Base-by-base conservation (phyloP, 164 flowering plant genomes). In the Vitis labrusca region DNA sequence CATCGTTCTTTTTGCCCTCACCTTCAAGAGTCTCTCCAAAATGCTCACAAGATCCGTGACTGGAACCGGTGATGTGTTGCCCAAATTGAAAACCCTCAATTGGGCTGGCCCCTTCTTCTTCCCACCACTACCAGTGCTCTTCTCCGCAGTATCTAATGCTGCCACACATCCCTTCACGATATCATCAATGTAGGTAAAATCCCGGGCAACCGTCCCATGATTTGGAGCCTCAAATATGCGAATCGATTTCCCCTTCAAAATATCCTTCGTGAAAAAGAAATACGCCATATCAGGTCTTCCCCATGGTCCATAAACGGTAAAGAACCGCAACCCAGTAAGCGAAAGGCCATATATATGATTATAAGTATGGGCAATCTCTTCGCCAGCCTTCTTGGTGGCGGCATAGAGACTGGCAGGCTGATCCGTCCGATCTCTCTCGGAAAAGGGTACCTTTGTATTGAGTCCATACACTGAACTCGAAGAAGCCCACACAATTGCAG, bases 271-370 rank as follows among this genome's bases (percentile, higher is more conserved):
- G 75, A 93, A 93, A 76, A 93, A 93, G 88, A 93, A 93, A 59
- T 91, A 93, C 0, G 98, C 98, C 98, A 93, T 93, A 66, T 93
- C 98, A 1, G 98, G 98, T 64, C 98, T 80, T 3, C 98, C 98
- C 97, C 97, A 93, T 30, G 97, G 98, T 3, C 98, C 98, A 74
- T 93, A 93, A 44, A 93, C 98, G 0, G 98, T 93, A 74, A 93
- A 93, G 71, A 93, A 93, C 29, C 98, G 76, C 79, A 93, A 79
- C 53, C 95, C 98, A 15, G 98, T 93, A 10, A 93, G 80, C 0
- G 98, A 94, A 65, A 94, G 84, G 1, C 98, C 98, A 51, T 93
- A 84, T 5, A 93, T 93, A 67, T 91, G 97, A 65, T 91, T 91
- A 64, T 91, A 91, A 62, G 92, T 89, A 59, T 91, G 97, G 14